phyloP scores from a whole-genome alignment of 75 land plant species.

The Larix kaempferi region DNA sequence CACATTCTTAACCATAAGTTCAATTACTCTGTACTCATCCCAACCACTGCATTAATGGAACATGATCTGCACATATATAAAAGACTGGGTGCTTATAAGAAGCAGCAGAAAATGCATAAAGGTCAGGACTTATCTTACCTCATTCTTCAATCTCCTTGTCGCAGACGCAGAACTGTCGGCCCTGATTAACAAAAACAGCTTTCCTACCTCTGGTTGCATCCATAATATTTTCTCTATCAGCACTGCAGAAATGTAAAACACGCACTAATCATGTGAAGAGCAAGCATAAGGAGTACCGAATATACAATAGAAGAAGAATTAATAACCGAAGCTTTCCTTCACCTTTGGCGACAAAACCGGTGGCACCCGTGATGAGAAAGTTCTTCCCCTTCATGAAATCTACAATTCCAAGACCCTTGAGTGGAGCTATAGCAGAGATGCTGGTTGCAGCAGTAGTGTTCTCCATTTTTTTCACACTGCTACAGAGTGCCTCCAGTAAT shows the following conservation, averaged over 20 bases:
- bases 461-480: not conserved
- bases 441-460: not conserved
- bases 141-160: constrained; percentile 50
- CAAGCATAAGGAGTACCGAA: not conserved
- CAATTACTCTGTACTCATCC: too few relatives aligned
- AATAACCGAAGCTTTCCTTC: not conserved
- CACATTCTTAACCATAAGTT: too few relatives aligned
- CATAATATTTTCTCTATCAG: constrained; percentile 87
- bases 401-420: constrained; percentile 29
- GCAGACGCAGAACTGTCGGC: constrained; percentile 58
- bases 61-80: too few relatives aligned
- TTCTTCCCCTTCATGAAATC: constrained; percentile 64
- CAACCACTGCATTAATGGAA: too few relatives aligned
- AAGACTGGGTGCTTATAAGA: too few relatives aligned
- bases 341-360: constrained; percentile 93
- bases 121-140: constrained; percentile 28
- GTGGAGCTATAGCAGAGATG: not conserved
- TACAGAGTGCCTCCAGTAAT: not conserved
- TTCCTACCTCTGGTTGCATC: constrained; percentile 71
- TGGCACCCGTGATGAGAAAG: constrained; percentile 76
- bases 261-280: not conserved
- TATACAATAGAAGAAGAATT: not conserved
- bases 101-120: not conserved
- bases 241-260: constrained; percentile 43
- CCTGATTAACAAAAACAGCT: constrained; percentile 72